Evolutionary conservation across 192 early-diverging fungal genomes (phyloP), one percentile per base, ranked within the genome.

Genomic region (Backusella psychrophila): DNA sequence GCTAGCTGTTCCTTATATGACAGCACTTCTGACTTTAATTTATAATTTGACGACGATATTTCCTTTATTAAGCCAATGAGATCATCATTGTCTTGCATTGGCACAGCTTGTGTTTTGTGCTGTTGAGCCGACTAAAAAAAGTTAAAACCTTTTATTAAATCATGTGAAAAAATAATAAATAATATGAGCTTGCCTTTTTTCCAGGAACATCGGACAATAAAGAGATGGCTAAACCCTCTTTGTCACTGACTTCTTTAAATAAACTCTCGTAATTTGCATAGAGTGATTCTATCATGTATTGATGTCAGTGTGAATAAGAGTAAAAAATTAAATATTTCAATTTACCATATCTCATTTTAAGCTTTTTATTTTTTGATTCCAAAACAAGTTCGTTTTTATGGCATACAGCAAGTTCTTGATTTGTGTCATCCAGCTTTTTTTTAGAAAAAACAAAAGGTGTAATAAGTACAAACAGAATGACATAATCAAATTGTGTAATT

Each of bases 1-100:
- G 36, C 39, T n/a, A 75, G 23, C 5, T 75, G 74, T 8, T 67
- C 65, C 49, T 46, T 75, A 14, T 41, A 68, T 17, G 44, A 26
- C 15, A 75, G 26, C 6, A 70, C 67, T 15, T 89, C 85, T 0
- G 83, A 80, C 63, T 87, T 84, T 34, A 87, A 66, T 69, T 87
- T 89, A 35, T 82, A 82, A 42, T 89, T 88, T 49, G 88, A 80
- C 1, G 87, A 82, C 21, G 87, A 83, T 4, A 89, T 75, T 78
- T 89, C 88, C 71, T 87, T 88, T 46, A 89, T 87, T 6, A 89
- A 53, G 12, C 78, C 76, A 9, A 88, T 88, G n/a, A 87, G 75
- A 68, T 89, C 83, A 41, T 84, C 75, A 5, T 84, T 68, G 42
- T 34, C 66, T 67, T 34, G 31, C 33, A 67, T 35, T 33, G 66